A percentile compares a stretch with the other conserved stretches of the same genome.
Evolutionary conservation across 805 yeast genomes (phyloP).

Genomic region (Candida corydali): DNA sequence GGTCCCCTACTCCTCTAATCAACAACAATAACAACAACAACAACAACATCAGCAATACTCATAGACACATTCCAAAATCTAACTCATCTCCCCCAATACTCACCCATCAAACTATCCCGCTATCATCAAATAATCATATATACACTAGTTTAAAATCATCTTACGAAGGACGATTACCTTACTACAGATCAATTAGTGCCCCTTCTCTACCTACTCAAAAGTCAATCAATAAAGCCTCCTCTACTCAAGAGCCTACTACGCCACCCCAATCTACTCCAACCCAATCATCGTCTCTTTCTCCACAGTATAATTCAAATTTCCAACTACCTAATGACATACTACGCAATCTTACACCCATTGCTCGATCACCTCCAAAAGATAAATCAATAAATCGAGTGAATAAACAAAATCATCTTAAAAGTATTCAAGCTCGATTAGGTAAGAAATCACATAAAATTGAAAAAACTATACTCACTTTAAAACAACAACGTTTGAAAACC

Average conservation of each 20-base stretch:
- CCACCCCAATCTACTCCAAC: conserved; percentile 3
- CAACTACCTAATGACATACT: conserved; percentile 7
- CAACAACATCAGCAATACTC: not conserved
- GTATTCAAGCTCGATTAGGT: conserved; percentile 1
- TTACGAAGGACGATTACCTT: conserved; percentile 1
- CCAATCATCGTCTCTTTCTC: not conserved
- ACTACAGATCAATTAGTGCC: conserved; percentile 2
- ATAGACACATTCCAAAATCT: not conserved
- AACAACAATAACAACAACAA: not conserved
- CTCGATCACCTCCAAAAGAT: not conserved
- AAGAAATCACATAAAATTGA: not conserved
- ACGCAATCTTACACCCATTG: conserved; percentile 7
- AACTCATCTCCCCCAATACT: conserved; percentile 3
- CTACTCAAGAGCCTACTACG: not conserved
- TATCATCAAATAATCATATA: not conserved
- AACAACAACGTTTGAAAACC: conserved; percentile 1
- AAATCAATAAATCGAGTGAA: not conserved
- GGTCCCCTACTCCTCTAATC: not conserved
- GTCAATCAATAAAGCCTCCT: not conserved
- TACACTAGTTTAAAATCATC: not conserved
- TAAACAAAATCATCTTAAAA: conserved; percentile 5
- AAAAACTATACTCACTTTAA: not conserved
- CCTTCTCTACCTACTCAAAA: not conserved
- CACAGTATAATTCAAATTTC: conserved; percentile 1
- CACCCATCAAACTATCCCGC: no score